Conservation (phyloP, 2,329 filamentous ascomycete species). For the Rhinocladiella similis region DNA sequence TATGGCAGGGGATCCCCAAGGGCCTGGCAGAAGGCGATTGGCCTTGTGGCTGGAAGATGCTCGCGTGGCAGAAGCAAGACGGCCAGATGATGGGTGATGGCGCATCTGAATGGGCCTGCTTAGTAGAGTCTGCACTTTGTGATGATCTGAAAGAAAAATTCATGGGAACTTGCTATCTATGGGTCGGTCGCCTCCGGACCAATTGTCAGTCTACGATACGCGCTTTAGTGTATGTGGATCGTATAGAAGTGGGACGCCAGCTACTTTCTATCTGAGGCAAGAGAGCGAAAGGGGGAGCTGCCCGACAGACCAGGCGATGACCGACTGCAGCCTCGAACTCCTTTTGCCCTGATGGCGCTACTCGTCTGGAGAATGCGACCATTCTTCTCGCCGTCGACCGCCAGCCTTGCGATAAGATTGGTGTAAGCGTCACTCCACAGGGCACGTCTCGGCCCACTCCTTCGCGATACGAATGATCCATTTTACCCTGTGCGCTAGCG, state of each 20-base stretch:
- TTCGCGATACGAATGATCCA: slow-evolving; percentile 8
- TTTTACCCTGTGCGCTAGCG: neutral
- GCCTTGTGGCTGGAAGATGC: neutral
- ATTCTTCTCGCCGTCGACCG: slow-evolving; percentile 15
- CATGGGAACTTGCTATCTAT: slow-evolving; percentile 7
- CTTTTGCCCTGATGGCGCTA: neutral
- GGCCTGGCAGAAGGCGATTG: neutral
- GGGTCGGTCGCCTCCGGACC: slow-evolving; percentile 14
- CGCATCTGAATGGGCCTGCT: no score
- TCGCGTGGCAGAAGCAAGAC: neutral
- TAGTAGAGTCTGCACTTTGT: neutral
- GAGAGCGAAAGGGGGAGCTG: neutral
- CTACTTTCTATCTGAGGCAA: no score
- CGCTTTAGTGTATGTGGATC: neutral
- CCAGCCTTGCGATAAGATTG: neutral
- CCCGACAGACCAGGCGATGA: neutral
- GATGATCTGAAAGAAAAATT: slow-evolving; percentile 8
- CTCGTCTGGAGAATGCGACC: neutral
- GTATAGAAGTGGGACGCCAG: no score
- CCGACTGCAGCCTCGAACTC: neutral
- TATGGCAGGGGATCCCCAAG: neutral
- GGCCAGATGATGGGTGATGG: neutral
- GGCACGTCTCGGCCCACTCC: neutral
- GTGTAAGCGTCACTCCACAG: neutral
- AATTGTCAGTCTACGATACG: slow-evolving; percentile 1